These are phyloP conservation scores for Diplocarpon rosae DNA, from an alignment of 2,329 filamentous ascomycete genomes.

Conservation along the genomic window DNA sequence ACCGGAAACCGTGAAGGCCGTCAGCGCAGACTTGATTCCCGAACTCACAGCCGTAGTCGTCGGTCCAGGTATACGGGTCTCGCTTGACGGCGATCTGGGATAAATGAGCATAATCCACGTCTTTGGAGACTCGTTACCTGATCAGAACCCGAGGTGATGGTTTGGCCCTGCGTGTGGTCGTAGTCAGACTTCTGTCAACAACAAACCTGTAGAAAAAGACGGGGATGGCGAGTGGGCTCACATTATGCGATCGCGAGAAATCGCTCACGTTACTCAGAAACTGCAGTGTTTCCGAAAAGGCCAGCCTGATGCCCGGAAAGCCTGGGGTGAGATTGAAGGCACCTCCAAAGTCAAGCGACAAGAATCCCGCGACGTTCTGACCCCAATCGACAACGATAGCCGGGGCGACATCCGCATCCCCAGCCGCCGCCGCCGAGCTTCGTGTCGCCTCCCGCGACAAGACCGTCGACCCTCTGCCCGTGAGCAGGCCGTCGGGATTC, in stretches of 20 bases:
- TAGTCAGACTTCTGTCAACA: too few relatives aligned
- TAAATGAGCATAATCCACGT: constrained; percentile 3
- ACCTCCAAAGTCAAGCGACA: constrained; percentile 34
- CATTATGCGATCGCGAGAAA: constrained; percentile 38
- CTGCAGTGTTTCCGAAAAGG: constrained; percentile 38
- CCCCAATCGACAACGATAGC: constrained; percentile 40
- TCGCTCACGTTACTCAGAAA: constrained; percentile 35
- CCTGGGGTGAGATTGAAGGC: constrained; percentile 25
- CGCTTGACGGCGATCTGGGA: constrained; percentile 34
- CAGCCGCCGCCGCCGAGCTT: constrained; percentile 6
- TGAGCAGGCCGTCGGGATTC: constrained; percentile 29
- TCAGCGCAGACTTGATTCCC: constrained; percentile 37
- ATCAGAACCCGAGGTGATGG: constrained; percentile 37
- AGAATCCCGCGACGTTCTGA: constrained; percentile 34
- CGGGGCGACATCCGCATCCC: constrained; percentile 20
- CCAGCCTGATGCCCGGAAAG: constrained; percentile 33
- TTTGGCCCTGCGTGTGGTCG: constrained; percentile 23
- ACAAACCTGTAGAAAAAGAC: too few relatives aligned
- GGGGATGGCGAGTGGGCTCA: constrained; percentile 12
- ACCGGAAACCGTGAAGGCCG: constrained; percentile 42
- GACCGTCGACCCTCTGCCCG: constrained; percentile 24
- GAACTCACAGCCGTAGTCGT: constrained; percentile 34
- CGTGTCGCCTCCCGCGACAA: constrained; percentile 18
- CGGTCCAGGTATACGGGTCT: constrained; percentile 34
- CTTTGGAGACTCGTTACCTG: constrained; percentile 28